Evolutionary conservation across 2,329 filamentous ascomycete species (phyloP), one percentile per base, ranked within the genome.

Genomic region (Calonectria crousiana): DNA sequence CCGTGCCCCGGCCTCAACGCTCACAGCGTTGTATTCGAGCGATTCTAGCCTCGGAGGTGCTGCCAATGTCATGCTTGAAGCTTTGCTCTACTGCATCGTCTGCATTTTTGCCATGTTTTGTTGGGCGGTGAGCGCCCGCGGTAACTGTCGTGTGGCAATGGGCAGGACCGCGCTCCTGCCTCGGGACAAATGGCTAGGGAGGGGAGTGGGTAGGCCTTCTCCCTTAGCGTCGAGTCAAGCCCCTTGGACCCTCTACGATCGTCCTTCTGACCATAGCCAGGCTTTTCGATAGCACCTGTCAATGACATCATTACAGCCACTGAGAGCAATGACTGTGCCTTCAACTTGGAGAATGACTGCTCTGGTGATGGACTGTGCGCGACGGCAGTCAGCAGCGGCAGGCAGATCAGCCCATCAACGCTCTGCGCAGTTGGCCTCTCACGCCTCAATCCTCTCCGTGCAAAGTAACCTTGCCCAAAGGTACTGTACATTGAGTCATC

Each of bases 281-380:
- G 56, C 36, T 41, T 28, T 23, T 67, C 34, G 20, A 26, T 2
- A 56, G 34, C 23, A 53, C 34, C 34, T 16, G 18, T 44, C 34
- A 23, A 68, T 68, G 66, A 68, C 66, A 68, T 68, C 51, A 68
- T 47, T 28, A 18, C 26, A 44, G 5, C 3, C 20, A 11, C n/a
- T n/a, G 32, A 18, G 53, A 41, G 44, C 41, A 20, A 47, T 36
- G 20, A 20, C 34, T 8, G n/a, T n/a, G 38, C 60, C 38, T 44
- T 65, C 60, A 34, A 38, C 28, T 71, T 71, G 49, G 47, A 71
- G 47, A 65, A 56, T 66, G 34, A 34, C 49, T 34, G 36, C 60
- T 53, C 60, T 28, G 20, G 49, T 26, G 47, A 62, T 38, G 36
- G 51, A 53, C 47, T 52, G 32, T 53, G 47, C 65, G 47, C 26